Percentiles rank a stretch among this genome's conserved stretches.
These are phyloP conservation scores for Magnolia kwangsiensis DNA, from an alignment of 164 flowering plant genomes.

Conservation along the genomic window DNA sequence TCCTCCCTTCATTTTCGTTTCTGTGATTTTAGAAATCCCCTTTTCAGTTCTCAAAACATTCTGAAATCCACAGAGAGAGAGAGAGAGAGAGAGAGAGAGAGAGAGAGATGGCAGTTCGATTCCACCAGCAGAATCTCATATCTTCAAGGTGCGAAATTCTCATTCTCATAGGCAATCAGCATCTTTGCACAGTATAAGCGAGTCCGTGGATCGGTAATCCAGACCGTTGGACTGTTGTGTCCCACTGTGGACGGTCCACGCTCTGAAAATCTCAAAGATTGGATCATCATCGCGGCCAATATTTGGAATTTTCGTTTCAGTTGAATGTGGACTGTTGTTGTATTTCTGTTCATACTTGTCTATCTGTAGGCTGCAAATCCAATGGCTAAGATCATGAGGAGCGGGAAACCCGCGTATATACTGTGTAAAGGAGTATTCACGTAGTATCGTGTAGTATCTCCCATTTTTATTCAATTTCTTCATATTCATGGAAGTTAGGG, in stretches of 20 bases:
- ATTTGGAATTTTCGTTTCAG: no score
- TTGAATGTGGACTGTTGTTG: no score
- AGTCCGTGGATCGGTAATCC: background rate
- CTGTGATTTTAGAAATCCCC: background rate
- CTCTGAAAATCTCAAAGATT: no score
- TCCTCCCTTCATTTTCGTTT: no score
- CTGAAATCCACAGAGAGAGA: background rate
- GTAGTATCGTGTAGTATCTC: no score
- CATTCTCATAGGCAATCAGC: background rate
- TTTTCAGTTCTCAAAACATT: background rate
- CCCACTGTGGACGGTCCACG: background rate
- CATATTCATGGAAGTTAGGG: no score
- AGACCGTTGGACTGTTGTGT: background rate
- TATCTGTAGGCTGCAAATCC: background rate
- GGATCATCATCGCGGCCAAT: background rate
- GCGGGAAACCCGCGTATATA: background rate
- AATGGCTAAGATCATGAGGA: background rate
- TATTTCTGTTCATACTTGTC: no score
- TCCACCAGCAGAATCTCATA: constrained; percentile 11
- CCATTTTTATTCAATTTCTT: no score
- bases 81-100: background rate
- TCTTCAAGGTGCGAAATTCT: constrained; percentile 3
- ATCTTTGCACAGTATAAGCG: no score
- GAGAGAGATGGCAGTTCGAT: constrained; percentile 4
- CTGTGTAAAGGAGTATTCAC: background rate